Evolutionary conservation across 768 basidiomycete species (phyloP).

Genomic region (Hortiboletus campestris): DNA sequence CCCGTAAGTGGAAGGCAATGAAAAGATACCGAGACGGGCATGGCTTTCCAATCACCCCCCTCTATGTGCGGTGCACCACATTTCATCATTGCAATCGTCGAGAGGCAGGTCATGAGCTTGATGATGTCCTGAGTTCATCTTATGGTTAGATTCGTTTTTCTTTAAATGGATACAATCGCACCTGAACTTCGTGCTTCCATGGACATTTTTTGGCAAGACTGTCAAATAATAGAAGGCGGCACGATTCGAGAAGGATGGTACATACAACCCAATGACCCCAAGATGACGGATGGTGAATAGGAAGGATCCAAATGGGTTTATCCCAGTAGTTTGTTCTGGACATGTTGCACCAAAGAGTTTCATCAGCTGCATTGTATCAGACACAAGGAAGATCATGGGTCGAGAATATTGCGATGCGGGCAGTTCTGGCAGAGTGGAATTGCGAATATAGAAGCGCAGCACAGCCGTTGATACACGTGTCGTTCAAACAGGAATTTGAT

Average conservation of each 20-base stretch:
- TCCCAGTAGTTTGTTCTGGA: not conserved
- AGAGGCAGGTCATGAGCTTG: too few species aligned
- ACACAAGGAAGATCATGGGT: not conserved
- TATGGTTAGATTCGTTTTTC: too few species aligned
- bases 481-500: not conserved
- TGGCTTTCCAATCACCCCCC: too few species aligned
- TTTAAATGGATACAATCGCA: too few species aligned
- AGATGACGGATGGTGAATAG: not conserved
- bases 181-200: not conserved
- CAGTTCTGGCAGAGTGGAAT: not conserved
- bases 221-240: not conserved
- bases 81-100: too few species aligned
- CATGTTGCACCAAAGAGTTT: slow-evolving; percentile 24
- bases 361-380: not conserved
- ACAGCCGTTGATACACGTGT: not conserved
- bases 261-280: slow-evolving; percentile 5
- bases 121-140: too few species aligned
- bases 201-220: not conserved
- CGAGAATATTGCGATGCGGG: not conserved
- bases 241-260: not conserved
- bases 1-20: too few species aligned
- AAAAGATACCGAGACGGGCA: too few species aligned
- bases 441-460: not conserved
- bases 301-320: not conserved
- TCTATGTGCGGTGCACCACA: too few species aligned